A percentile compares a stretch with the other conserved stretches of the same genome.
phyloP scores from a whole-genome alignment of 306 rosid species.

The Inga leiocalycina region DNA sequence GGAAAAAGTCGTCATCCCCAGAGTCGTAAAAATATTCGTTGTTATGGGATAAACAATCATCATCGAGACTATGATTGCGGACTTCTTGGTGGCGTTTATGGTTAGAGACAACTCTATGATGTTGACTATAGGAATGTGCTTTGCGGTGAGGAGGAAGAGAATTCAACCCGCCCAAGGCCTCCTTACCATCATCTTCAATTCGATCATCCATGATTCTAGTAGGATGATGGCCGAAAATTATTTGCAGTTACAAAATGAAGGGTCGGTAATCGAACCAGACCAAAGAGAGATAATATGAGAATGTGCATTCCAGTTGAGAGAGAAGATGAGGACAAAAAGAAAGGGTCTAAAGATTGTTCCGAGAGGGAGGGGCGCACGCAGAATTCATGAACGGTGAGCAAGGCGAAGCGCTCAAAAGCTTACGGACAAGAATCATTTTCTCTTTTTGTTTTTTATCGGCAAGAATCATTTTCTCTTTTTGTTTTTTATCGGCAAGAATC shows the following conservation, averaged over 20 bases:
- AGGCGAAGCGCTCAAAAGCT: slow-evolving; percentile 46
- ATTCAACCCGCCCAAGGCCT: slow-evolving; percentile 58
- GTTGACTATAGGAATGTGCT: slow-evolving; percentile 90
- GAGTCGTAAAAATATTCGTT: slow-evolving; percentile 45
- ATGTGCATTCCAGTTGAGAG: neutral
- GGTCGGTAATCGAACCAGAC: neutral
- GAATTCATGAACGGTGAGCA: slow-evolving; percentile 37
- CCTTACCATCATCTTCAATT: slow-evolving; percentile 71
- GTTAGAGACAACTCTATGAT: slow-evolving; percentile 52
- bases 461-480: slow-evolving; percentile 25
- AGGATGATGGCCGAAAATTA: neutral
- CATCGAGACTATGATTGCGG: slow-evolving; percentile 93
- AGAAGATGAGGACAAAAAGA: slow-evolving; percentile 34
- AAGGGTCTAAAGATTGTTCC: slow-evolving; percentile 38
- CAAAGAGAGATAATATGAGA: slow-evolving; percentile 17
- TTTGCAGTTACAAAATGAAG: slow-evolving; percentile 2
- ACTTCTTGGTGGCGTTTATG: slow-evolving; percentile 52
- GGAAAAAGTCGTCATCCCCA: slow-evolving; percentile 72
- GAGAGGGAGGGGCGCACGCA: slow-evolving; percentile 42
- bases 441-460: too few relatives aligned
- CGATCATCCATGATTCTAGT: slow-evolving; percentile 55
- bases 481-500: too few relatives aligned
- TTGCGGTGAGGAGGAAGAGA: slow-evolving; percentile 72
- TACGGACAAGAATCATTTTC: slow-evolving; percentile 42
- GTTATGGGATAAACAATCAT: slow-evolving; percentile 46